Conservation (phyloP, 768 basidiomycete species). For the Auricularia heimuer region DNA sequence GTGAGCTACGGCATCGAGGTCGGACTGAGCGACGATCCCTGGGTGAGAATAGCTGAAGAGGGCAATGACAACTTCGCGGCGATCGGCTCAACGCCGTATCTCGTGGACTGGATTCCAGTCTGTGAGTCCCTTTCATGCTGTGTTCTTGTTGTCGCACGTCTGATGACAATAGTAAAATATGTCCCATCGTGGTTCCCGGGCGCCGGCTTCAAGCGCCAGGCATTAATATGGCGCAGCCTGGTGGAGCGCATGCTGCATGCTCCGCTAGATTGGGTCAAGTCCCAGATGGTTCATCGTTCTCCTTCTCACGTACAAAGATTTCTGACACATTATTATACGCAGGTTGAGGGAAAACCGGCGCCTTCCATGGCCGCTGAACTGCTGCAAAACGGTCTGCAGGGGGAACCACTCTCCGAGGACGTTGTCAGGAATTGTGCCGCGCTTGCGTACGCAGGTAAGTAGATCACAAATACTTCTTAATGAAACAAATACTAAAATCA, state of each 20-base stretch:
- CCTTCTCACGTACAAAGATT: neutral
- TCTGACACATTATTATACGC: neutral
- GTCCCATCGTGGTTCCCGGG: constrained; percentile 63
- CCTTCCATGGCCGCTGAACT: neutral
- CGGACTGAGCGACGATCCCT: constrained; percentile 32
- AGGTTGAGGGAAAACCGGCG: neutral
- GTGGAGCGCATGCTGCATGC: neutral
- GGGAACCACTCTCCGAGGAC: neutral
- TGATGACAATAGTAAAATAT: constrained; percentile 22
- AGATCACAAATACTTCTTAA: neutral
- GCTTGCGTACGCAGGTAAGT: neutral
- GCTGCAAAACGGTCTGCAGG: neutral
- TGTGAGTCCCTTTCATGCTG: constrained; percentile 13
- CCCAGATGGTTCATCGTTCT: neutral
- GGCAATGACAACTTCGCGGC: constrained; percentile 25
- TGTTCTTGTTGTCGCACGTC: neutral
- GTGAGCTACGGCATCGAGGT: constrained; percentile 40
- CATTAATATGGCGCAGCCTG: constrained; percentile 29
- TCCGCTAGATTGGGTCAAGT: constrained; percentile 1
- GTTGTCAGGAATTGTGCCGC: neutral
- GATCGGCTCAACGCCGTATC: constrained; percentile 29
- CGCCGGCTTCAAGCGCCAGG: constrained; percentile 53
- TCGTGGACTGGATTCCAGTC: constrained; percentile 34
- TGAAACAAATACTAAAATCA: neutral
- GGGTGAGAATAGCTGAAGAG: constrained; percentile 31